Evolutionary conservation across 2,329 filamentous ascomycete genomes (phyloP).

Genomic region (Thelonectria blattea): DNA sequence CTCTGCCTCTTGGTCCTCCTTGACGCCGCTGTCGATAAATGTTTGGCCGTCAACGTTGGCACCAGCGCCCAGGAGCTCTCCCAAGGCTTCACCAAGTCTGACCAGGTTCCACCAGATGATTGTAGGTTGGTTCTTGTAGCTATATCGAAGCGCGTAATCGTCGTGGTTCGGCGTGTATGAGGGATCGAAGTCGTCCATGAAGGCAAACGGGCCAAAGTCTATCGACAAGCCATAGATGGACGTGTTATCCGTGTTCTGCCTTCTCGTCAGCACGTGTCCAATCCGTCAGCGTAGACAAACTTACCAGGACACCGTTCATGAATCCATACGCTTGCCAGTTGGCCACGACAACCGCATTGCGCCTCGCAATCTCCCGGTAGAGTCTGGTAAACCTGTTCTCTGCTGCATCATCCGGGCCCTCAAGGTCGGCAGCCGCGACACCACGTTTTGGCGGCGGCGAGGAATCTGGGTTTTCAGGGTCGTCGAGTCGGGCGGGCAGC

Average conservation of each 20-base stretch:
- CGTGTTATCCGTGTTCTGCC: slow-evolving; percentile 90
- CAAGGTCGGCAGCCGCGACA: slow-evolving; percentile 61
- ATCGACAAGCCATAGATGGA: slow-evolving; percentile 87
- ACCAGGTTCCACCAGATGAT: slow-evolving; percentile 99
- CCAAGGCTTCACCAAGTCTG: slow-evolving; percentile 84
- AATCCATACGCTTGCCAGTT: slow-evolving; percentile 99
- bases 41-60: slow-evolving; percentile 70
- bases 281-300: slow-evolving; percentile 4
- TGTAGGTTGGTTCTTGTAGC: slow-evolving; percentile 91
- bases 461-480: slow-evolving; percentile 55
- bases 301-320: slow-evolving; percentile 87
- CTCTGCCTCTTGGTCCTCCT: slow-evolving; percentile 65
- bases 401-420: slow-evolving; percentile 70
- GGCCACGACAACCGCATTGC: slow-evolving; percentile 87
- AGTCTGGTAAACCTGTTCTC: slow-evolving; percentile 89
- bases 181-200: slow-evolving; percentile 96
- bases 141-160: slow-evolving; percentile 84
- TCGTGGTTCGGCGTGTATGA: slow-evolving; percentile 97
- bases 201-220: slow-evolving; percentile 96
- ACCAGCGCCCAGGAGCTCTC: slow-evolving; percentile 85
- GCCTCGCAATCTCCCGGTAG: slow-evolving; percentile 84
- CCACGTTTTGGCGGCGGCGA: slow-evolving; percentile 55
- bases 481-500: slow-evolving; percentile 67
- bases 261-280: slow-evolving; percentile 27
- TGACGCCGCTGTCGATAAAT: slow-evolving; percentile 76